Evolutionary conservation across 257 asterid species (phyloP).

Genomic region (Perilla frutescens): DNA sequence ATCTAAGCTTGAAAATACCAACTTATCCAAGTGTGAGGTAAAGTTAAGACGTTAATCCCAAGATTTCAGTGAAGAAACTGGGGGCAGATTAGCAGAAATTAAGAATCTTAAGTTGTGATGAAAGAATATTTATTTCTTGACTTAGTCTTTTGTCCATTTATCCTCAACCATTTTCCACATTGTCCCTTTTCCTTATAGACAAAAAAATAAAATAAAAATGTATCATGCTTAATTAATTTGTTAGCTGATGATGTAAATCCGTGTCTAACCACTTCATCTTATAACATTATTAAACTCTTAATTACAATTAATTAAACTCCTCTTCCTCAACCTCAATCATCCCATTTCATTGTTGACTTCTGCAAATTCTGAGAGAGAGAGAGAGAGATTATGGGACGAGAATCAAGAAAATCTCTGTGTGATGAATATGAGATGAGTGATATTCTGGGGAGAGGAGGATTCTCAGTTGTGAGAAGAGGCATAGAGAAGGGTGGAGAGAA

Average conservation of each 20-base stretch:
- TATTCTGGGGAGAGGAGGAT: conserved; percentile 80
- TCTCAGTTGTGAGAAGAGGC: conserved; percentile 79
- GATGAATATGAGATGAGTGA: conserved; percentile 78
- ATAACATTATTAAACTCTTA: conserved; percentile 27
- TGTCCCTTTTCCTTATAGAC: conserved; percentile 39
- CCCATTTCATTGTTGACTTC: conserved; percentile 45
- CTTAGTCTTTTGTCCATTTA: conserved; percentile 45
- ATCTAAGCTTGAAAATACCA: too few species aligned
- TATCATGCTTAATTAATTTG: conserved; percentile 5
- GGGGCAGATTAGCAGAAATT: too few species aligned
- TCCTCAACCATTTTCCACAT: conserved; percentile 22
- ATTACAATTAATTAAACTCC: conserved; percentile 22
- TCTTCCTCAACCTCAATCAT: conserved; percentile 35
- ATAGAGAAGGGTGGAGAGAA: conserved; percentile 40
- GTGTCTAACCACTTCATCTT: conserved; percentile 45
- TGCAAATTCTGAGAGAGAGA: neutral
- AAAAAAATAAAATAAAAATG: conserved; percentile 30
- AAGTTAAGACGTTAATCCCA: too few species aligned
- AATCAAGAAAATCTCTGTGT: conserved; percentile 43
- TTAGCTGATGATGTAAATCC: conserved; percentile 50
- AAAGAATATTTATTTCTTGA: conserved; percentile 34
- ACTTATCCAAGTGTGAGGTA: too few species aligned
- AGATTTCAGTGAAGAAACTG: too few species aligned
- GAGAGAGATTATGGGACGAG: conserved; percentile 51
- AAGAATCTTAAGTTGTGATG: conserved; percentile 3